phyloP scores from a whole-genome alignment of 305 asterid species.

The Striga hermonthica region DNA sequence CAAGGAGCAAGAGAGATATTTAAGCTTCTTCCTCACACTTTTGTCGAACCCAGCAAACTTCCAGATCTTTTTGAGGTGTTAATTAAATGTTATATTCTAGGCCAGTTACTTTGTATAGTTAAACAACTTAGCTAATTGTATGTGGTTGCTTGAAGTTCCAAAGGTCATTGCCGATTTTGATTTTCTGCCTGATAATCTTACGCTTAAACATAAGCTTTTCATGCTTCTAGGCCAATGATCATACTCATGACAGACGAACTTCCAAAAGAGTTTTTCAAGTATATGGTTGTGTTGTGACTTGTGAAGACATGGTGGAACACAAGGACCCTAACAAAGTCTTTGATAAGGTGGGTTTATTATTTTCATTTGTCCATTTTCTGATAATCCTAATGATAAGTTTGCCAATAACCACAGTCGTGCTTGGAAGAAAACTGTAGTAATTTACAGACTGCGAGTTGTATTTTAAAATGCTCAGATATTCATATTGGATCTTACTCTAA shows the following conservation, averaged over 20 bases:
- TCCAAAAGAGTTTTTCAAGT: slow-evolving; percentile 72
- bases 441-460: slow-evolving; percentile 3
- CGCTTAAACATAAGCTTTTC: slow-evolving; percentile 21
- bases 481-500: slow-evolving; percentile 3
- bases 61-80: slow-evolving; percentile 67
- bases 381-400: too few species aligned
- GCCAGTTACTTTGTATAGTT: not conserved
- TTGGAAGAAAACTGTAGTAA: not conserved
- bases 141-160: not conserved
- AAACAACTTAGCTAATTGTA: not conserved
- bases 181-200: slow-evolving; percentile 5
- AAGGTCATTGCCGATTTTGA: not conserved
- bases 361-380: too few species aligned
- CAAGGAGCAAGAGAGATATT: slow-evolving; percentile 91
- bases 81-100: slow-evolving; percentile 9
- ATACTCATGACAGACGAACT: slow-evolving; percentile 38
- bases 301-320: slow-evolving; percentile 79
- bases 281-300: slow-evolving; percentile 77
- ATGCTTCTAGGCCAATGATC: slow-evolving; percentile 50
- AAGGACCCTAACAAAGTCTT: slow-evolving; percentile 56
- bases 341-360: slow-evolving; percentile 55
- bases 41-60: slow-evolving; percentile 67
- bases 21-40: slow-evolving; percentile 90
- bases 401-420: too few species aligned
- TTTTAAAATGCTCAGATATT: not conserved